These are phyloP conservation scores for Arxiozyma bovina DNA, from an alignment of 1,139 yeast genomes.

Conservation along the genomic window DNA sequence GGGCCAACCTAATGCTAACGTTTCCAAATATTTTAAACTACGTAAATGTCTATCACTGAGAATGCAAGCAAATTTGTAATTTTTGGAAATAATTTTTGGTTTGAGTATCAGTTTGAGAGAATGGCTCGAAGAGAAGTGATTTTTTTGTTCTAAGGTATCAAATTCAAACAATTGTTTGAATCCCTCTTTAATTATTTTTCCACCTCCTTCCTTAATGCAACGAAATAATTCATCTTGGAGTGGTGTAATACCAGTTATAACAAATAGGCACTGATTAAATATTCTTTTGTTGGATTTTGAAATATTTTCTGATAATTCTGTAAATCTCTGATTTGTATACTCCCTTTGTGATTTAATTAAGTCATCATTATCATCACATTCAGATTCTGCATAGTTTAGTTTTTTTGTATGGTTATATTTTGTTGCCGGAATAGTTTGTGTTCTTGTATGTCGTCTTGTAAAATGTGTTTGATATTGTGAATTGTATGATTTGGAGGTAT, in stretches of 20 bases:
- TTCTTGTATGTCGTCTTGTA: slow-evolving; percentile 21
- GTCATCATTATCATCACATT: neutral
- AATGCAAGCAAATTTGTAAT: slow-evolving; percentile 51
- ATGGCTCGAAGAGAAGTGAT: neutral
- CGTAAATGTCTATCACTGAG: slow-evolving; percentile 51
- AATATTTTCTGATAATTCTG: neutral
- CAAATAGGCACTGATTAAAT: slow-evolving; percentile 37
- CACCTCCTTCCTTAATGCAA: slow-evolving; percentile 44
- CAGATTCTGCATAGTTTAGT: neutral
- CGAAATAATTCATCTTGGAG: slow-evolving; percentile 31
- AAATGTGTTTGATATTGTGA: slow-evolving; percentile 16
- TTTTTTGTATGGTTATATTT: slow-evolving; percentile 5
- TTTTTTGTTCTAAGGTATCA: slow-evolving; percentile 8
- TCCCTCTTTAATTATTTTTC: slow-evolving; percentile 39
- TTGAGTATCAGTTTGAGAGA: slow-evolving; percentile 10
- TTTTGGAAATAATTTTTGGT: slow-evolving; percentile 5
- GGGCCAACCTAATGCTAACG: slow-evolving; percentile 88
- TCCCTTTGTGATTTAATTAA: neutral
- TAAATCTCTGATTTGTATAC: neutral
- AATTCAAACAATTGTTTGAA: slow-evolving; percentile 31
- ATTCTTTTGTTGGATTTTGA: slow-evolving; percentile 15
- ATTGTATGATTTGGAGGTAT: slow-evolving; percentile 9
- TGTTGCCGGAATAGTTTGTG: slow-evolving; percentile 14
- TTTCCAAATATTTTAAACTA: slow-evolving; percentile 73
- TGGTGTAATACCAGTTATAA: slow-evolving; percentile 35